Conservation (phyloP, 495 filamentous ascomycete genomes). For the Mycothermus thermophilus region DNA sequence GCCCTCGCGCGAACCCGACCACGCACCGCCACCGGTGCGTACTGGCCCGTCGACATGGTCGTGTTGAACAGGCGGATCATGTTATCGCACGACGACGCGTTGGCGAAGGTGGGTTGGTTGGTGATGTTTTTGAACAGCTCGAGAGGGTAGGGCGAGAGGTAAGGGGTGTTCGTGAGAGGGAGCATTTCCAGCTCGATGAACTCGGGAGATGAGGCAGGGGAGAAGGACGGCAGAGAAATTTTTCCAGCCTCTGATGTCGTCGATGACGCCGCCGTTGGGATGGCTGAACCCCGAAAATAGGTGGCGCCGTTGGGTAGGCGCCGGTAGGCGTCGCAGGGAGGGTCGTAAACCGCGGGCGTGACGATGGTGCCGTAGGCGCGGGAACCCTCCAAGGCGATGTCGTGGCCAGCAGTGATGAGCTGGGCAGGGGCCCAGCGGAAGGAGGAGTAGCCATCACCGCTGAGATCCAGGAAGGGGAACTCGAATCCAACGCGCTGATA, state of each 20-base stretch:
- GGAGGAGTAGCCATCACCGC: constrained; percentile 22
- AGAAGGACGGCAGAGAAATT: too few relatives aligned
- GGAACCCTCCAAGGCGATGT: constrained; percentile 23
- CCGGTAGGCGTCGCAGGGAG: constrained; percentile 25
- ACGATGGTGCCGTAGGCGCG: constrained; percentile 26
- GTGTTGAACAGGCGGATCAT: constrained; percentile 30
- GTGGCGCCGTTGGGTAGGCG: constrained; percentile 14
- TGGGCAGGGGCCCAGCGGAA: constrained; percentile 30
- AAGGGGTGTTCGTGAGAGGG: not conserved
- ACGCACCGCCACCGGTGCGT: constrained; percentile 18
- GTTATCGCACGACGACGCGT: constrained; percentile 23
- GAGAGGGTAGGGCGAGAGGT: constrained; percentile 24
- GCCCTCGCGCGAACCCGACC: constrained; percentile 19
- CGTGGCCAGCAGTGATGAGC: constrained; percentile 22
- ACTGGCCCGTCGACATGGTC: constrained; percentile 17
- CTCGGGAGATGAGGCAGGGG: constrained; percentile 8
- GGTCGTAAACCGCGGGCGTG: constrained; percentile 23
- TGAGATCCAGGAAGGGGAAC: constrained; percentile 31
- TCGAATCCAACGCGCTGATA: constrained; percentile 33
- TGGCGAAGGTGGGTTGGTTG: constrained; percentile 31
- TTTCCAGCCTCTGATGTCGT: too few relatives aligned
- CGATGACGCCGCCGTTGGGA: too few relatives aligned
- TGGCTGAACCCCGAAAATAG: constrained; percentile 20
- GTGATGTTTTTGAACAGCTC: constrained; percentile 27
- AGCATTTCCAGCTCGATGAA: constrained; percentile 22